A percentile compares a stretch with the other conserved stretches of the same genome.
phyloP scores from a whole-genome alignment of 2,329 filamentous ascomycete species.

The Elsinoe fawcettii region DNA sequence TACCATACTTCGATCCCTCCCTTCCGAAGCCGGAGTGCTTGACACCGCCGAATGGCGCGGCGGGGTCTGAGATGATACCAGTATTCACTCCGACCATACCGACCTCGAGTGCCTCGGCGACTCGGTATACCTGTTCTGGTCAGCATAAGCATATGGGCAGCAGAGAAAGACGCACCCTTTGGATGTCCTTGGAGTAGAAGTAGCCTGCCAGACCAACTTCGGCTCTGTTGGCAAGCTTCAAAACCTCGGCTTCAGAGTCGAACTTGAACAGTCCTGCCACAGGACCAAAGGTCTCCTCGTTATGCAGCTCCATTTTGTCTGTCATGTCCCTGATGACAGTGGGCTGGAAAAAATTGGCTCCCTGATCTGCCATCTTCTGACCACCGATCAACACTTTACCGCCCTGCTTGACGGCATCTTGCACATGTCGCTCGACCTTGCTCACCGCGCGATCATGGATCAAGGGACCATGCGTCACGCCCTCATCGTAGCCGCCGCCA shows the following conservation, averaged over 20 bases:
- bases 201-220: conserved; percentile 90
- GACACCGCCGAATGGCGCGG: conserved; percentile 41
- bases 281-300: conserved; percentile 92
- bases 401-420: conserved; percentile 70
- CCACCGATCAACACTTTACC: conserved; percentile 69
- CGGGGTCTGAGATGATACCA: conserved; percentile 42
- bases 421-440: conserved; percentile 74
- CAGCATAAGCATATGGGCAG: not conserved
- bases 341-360: conserved; percentile 79
- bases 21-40: conserved; percentile 45
- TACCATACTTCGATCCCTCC: conserved; percentile 44
- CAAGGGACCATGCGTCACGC: conserved; percentile 69
- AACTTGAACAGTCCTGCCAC: conserved; percentile 87
- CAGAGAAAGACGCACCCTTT: conserved; percentile 33
- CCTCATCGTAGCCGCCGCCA: conserved; percentile 63
- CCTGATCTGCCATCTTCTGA: conserved; percentile 63
- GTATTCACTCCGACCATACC: conserved; percentile 70
- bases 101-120: conserved; percentile 63
- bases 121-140: conserved; percentile 37
- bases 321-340: conserved; percentile 87
- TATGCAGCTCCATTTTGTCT: conserved; percentile 71
- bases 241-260: conserved; percentile 78
- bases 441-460: conserved; percentile 75
- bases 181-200: conserved; percentile 67
- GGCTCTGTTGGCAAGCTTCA: conserved; percentile 69